phyloP scores from a whole-genome alignment of 1,139 yeast species.

The Yamadazyma dushanensis region DNA sequence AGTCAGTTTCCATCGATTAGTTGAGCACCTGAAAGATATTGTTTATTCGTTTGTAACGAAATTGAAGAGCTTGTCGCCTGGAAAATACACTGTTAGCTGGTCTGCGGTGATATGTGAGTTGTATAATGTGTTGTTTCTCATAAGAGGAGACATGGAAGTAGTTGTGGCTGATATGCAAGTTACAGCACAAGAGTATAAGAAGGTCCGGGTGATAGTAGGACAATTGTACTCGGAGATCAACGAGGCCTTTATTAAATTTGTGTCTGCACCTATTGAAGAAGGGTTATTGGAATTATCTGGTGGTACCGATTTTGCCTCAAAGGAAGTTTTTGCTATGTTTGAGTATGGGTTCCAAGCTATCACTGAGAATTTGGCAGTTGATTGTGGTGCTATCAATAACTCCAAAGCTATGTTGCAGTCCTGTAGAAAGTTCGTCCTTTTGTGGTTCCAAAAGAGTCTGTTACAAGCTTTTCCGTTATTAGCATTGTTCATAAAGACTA shows the following conservation, averaged over 20 bases:
- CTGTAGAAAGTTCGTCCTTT: background rate
- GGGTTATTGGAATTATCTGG: background rate
- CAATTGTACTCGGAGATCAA: slow-evolving; percentile 6
- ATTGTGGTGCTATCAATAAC: slow-evolving; percentile 6
- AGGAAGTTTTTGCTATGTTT: background rate
- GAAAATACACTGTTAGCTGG: slow-evolving; percentile 4
- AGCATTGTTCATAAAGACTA: slow-evolving; percentile 20
- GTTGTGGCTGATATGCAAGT: background rate
- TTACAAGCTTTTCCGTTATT: slow-evolving; percentile 8
- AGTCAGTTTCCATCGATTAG: background rate
- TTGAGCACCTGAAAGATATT: background rate
- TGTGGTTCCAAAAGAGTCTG: background rate
- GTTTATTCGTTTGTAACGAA: slow-evolving; percentile 1
- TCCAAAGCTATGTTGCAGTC: slow-evolving; percentile 1
- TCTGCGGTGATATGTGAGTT: background rate
- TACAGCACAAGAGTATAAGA: background rate
- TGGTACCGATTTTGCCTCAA: background rate
- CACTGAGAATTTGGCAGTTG: slow-evolving; percentile 5
- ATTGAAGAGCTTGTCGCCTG: background rate
- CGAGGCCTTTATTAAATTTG: slow-evolving; percentile 4
- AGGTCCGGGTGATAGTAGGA: slow-evolving; percentile 4
- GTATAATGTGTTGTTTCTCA: background rate
- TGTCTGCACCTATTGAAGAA: background rate
- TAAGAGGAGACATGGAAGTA: background rate
- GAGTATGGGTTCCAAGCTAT: slow-evolving; percentile 2